These are phyloP conservation scores for Myrmaecium sp. DNA, from an alignment of 2,329 filamentous ascomycete genomes.

Conservation along the genomic window DNA sequence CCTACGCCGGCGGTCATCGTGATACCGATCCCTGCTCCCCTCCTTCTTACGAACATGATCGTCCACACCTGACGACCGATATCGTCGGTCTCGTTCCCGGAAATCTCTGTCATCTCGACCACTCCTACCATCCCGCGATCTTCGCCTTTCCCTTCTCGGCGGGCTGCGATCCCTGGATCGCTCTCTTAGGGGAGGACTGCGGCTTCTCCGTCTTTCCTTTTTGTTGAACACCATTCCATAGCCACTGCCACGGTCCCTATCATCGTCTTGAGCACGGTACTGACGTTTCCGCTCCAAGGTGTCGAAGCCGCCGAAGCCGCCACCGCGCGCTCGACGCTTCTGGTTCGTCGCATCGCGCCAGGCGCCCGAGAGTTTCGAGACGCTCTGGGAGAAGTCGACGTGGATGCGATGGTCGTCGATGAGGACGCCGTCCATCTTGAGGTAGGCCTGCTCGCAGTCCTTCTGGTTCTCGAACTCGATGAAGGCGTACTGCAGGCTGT, in stretches of 20 bases:
- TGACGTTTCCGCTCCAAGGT: slow-evolving; percentile 81
- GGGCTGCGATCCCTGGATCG: slow-evolving; percentile 8
- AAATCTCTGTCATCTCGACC: slow-evolving; percentile 19
- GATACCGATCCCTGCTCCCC: slow-evolving; percentile 1
- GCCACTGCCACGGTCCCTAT: slow-evolving; percentile 25
- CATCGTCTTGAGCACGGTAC: slow-evolving; percentile 49
- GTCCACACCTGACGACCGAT: too few species aligned
- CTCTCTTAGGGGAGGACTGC: slow-evolving; percentile 8
- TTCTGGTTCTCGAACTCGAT: slow-evolving; percentile 91
- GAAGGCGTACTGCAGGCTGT: slow-evolving; percentile 93
- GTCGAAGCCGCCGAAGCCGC: slow-evolving; percentile 81
- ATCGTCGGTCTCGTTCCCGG: slow-evolving; percentile 19
- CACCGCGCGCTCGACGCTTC: slow-evolving; percentile 50
- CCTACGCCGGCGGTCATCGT: slow-evolving; percentile 6
- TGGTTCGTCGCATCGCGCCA: slow-evolving; percentile 78
- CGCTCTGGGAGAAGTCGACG: slow-evolving; percentile 96
- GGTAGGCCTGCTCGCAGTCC: slow-evolving; percentile 87
- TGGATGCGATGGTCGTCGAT: slow-evolving; percentile 97
- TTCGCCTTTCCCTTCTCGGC: slow-evolving; percentile 29
- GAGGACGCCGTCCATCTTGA: slow-evolving; percentile 95
- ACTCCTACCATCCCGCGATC: slow-evolving; percentile 12
- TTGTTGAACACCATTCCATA: slow-evolving; percentile 76
- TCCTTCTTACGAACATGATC: not conserved
- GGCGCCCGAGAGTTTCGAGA: slow-evolving; percentile 66
- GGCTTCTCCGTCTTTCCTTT: slow-evolving; percentile 36